Base-by-base conservation (phyloP, 2,329 filamentous ascomycete genomes). In the Pseudogymnoascus sp. region DNA sequence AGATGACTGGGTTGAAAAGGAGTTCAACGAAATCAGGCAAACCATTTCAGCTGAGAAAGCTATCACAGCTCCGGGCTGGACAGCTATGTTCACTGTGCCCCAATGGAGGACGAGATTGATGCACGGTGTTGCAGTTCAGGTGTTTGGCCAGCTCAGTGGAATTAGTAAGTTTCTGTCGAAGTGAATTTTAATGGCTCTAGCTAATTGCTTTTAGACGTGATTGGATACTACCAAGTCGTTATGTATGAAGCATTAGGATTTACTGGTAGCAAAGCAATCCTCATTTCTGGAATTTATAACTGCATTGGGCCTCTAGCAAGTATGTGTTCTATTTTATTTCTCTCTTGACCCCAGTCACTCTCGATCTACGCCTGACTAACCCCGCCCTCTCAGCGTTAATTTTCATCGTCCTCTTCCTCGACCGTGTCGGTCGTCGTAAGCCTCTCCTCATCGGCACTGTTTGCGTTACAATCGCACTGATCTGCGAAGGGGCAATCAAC, bases 81-180 rank as follows among this genome's bases (percentile, higher is more conserved):
- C 67, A 1, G 76, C 83, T 58, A 78, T 86, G 71, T 84, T 86
- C 66, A 78, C 74, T 9, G 76, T 81, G 6, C 77, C 79, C 23
- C 71, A 79, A 59, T 85, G 83, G 77, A 78, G 85, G 67, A 84
- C 77, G 52, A 77, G 85, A n/a, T 77, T 87, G 57, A 70, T 85
- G 63, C 80, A 85, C 62, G 85, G 81, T 19, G 79, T 79, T 39
- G 71, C 82, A 28, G 79, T 85, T 35, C 84, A 89, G 68, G 77
- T 84, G 62, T 84, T 88, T 65, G 83, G 83, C 2, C 84, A 87
- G 63, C 79, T 87, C 66, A 80, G 77, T n/a, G 82, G 81, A 41
- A 81, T 82, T 65, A 81, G 73, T 73, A 69, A 55, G 68, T 61
- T 2, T 35, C n/a, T 55, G 30, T 33, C 10, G 30, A 52, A 41